phyloP scores from a whole-genome alignment of 2,329 filamentous ascomycete species.

The Cladophialophora exuberans region DNA sequence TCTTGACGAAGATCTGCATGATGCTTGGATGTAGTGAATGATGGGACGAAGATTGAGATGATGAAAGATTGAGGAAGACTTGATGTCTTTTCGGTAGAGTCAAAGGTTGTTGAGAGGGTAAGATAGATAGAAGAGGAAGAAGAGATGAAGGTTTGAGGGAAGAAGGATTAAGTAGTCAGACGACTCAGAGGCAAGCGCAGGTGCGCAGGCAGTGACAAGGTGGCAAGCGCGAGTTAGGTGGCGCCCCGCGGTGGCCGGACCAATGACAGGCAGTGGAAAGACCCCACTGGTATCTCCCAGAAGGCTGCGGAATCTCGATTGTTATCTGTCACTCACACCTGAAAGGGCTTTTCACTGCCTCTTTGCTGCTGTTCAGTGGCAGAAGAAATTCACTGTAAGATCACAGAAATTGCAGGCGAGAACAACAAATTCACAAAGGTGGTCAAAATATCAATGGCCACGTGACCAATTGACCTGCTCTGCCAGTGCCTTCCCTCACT shows the following conservation, averaged over 20 bases:
- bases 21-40: constrained; percentile 41
- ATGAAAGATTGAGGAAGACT: constrained; percentile 28
- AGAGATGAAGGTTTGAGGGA: neutral
- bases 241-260: constrained; percentile 12
- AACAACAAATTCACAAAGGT: too few relatives aligned
- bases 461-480: constrained; percentile 2
- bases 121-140: constrained; percentile 22
- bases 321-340: constrained; percentile 9
- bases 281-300: constrained; percentile 2
- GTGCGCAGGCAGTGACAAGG: constrained; percentile 18
- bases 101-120: constrained; percentile 20
- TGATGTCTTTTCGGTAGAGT: constrained; percentile 17
- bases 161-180: constrained; percentile 40
- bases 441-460: too few relatives aligned
- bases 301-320: constrained; percentile 12
- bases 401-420: too few relatives aligned
- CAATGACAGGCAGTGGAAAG: neutral
- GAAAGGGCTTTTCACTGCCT: neutral
- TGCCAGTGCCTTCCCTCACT: neutral
- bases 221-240: constrained; percentile 10
- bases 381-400: too few relatives aligned
- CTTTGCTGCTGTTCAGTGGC: too few relatives aligned
- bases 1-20: constrained; percentile 99
- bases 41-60: constrained; percentile 9
- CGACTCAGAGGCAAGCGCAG: constrained; percentile 17